Evolutionary conservation across 2,329 filamentous ascomycete species (phyloP), one percentile per base, ranked within the genome.

Genomic region (Penicillium palitans): DNA sequence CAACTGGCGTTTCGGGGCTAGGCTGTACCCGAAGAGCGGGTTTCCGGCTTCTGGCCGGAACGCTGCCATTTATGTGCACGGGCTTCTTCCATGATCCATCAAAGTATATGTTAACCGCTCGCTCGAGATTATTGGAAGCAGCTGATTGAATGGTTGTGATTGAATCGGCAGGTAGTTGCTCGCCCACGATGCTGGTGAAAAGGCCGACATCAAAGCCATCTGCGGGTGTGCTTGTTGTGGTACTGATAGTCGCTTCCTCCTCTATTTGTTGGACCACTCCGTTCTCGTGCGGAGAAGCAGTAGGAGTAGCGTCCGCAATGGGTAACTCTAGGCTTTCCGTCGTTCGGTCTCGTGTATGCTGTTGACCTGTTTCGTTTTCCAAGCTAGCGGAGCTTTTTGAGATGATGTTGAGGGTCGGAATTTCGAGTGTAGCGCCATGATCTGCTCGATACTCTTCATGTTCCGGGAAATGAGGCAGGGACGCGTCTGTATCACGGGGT

Each of bases 61-160:
- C 40, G 27, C 37, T 64, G 7, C 35, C n/a, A 10, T 52, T 60
- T 12, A 55, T 42, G 24, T 53, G 61, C 10, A 33, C 49, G 2
- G 64, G 52, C 12, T 73, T 74, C 60, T 80, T 81, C 84, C 84
- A 87, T 6, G 85, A 86, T 24, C 85, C 85, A 66, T 88, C 85
- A 39, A 87, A 79, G 66, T 84, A 88, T 59, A 87, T 78, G 68
- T 88, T 87, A 64, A 88, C 83, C 45, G 86, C 85, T 65, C 79
- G 78, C 68, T 87, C 81, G 25, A 87, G 75, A 68, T 86, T 78
- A 60, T 79, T 78, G 40, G 78, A 80, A 51, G 83, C 81, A 8
- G 69, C 77, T 35, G 77, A 69, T 60, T 80, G 80, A 46, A 88
- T 74, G 50, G 73, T 80, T 25, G 75, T 63, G 27, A 87, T 67